These are phyloP conservation scores for Colletotrichum tabaci DNA, from an alignment of 2,329 filamentous ascomycete species.

Conservation along the genomic window DNA sequence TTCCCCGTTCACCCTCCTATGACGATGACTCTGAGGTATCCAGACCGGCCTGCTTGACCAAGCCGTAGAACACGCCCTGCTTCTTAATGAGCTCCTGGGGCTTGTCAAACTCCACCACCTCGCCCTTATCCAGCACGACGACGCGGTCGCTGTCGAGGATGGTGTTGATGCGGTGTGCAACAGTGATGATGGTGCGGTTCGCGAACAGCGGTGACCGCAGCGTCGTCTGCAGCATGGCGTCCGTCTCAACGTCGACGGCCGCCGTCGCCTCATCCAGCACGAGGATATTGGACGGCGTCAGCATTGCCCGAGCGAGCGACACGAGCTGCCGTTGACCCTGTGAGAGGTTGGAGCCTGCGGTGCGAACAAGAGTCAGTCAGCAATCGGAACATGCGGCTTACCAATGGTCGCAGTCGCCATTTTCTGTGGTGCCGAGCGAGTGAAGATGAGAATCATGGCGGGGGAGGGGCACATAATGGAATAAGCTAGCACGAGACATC, in stretches of 20 bases:
- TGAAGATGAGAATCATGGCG: not conserved
- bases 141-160: conserved; percentile 92
- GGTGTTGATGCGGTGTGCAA: conserved; percentile 98
- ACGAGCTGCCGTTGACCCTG: conserved; percentile 96
- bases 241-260: conserved; percentile 77
- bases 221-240: conserved; percentile 76
- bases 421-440: not conserved
- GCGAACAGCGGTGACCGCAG: conserved; percentile 79
- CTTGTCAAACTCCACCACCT: conserved; percentile 93
- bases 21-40: conserved; percentile 53
- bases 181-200: conserved; percentile 97
- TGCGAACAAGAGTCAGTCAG: conserved; percentile 42
- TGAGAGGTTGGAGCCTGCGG: conserved; percentile 89
- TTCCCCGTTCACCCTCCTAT: conserved; percentile 47
- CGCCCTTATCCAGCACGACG: conserved; percentile 91
- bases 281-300: conserved; percentile 96
- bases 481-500: conserved; percentile 49
- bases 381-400: conserved; percentile 36
- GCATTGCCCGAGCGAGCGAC: conserved; percentile 91
- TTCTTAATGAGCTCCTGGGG: conserved; percentile 82
- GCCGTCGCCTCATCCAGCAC: conserved; percentile 98
- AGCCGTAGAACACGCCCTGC: conserved; percentile 86
- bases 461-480: conserved; percentile 39
- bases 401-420: conserved; percentile 18
- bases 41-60: conserved; percentile 93